Evolutionary conservation across 179 eudicot genomes (phyloP).

Genomic region (Vitellaria paradoxa): DNA sequence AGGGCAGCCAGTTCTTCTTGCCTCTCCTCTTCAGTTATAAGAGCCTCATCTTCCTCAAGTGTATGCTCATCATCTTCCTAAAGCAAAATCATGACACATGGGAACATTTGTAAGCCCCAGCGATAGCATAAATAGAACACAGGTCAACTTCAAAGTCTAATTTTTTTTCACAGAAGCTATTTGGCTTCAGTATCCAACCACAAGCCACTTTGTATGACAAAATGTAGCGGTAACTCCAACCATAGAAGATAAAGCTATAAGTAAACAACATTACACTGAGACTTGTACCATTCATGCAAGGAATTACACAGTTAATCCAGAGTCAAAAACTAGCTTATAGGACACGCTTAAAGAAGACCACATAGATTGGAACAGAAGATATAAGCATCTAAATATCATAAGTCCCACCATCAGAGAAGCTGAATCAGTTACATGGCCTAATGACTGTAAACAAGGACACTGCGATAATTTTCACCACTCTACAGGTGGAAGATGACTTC

Average conservation of each 20-base stretch:
- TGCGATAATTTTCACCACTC: neutral
- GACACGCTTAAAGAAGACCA: neutral
- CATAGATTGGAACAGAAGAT: neutral
- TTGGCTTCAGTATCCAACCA: neutral
- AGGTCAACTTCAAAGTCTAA: neutral
- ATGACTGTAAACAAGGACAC: slow-evolving; percentile 4
- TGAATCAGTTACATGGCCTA: slow-evolving; percentile 7
- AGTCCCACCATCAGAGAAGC: neutral
- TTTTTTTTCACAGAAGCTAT: neutral
- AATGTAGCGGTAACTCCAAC: neutral
- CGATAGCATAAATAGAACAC: neutral
- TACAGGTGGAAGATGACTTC: neutral
- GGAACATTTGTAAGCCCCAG: slow-evolving; percentile 10
- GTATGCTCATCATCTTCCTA: slow-evolving; percentile 98
- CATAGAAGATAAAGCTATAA: neutral
- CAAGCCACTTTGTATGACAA: neutral
- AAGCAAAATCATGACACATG: slow-evolving; percentile 28
- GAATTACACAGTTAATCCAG: neutral
- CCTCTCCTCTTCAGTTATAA: slow-evolving; percentile 84
- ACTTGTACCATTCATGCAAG: neutral
- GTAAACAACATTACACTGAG: neutral
- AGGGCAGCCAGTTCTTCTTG: slow-evolving; percentile 83
- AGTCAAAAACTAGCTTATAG: neutral
- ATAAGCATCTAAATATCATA: neutral
- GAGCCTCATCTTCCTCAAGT: slow-evolving; percentile 95